These are phyloP conservation scores for Chlorophyllum brunneum DNA, from an alignment of 768 basidiomycete species.

Conservation along the genomic window DNA sequence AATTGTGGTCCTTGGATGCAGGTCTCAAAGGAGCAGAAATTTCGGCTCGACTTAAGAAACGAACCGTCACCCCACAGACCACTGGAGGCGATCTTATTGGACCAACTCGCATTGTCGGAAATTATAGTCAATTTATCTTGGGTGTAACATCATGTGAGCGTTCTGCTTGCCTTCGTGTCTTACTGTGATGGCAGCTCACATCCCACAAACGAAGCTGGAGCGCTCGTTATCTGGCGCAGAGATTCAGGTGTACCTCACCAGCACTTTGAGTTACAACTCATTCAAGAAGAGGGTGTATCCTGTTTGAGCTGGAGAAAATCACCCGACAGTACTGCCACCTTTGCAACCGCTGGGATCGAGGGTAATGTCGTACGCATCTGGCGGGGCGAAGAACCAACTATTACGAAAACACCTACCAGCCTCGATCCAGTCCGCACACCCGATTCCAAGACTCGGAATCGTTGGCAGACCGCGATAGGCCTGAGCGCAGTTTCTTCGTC, in stretches of 20 bases:
- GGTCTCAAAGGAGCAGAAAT: conserved; percentile 8
- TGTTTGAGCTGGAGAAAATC: conserved; percentile 10
- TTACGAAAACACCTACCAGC: neutral
- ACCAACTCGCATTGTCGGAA: conserved; percentile 4
- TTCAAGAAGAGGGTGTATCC: neutral
- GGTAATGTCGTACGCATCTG: neutral
- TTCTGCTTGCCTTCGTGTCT: neutral
- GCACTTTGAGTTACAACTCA: conserved; percentile 4
- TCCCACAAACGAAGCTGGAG: neutral
- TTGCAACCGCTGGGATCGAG: conserved; percentile 5
- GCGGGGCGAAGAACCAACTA: conserved; percentile 3
- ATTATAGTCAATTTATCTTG: conserved; percentile 6
- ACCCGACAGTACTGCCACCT: neutral
- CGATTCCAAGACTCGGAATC: neutral
- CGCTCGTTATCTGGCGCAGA: conserved; percentile 7
- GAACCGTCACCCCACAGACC: neutral
- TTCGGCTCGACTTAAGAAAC: conserved; percentile 4
- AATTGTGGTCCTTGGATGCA: conserved; percentile 8
- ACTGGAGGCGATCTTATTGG: neutral
- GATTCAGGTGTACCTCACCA: conserved; percentile 2
- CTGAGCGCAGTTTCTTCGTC: neutral
- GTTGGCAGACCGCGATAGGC: neutral
- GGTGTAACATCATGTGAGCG: conserved; percentile 4
- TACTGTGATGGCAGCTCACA: neutral
- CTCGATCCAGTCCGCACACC: neutral